phyloP scores from a whole-genome alignment of 805 yeast genomes.

The Candida fluviatilis region DNA sequence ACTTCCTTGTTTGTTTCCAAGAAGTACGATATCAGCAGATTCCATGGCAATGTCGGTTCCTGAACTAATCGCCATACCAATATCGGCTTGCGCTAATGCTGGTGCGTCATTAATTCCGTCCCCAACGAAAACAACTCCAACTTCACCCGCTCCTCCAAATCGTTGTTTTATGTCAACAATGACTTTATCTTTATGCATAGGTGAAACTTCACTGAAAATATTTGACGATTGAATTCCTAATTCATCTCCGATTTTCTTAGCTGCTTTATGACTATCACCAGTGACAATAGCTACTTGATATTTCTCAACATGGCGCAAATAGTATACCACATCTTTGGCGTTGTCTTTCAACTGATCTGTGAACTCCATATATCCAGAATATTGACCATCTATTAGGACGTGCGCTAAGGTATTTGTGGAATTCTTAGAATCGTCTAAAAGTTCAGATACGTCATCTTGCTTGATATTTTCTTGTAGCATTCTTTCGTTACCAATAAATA shows the following conservation, averaged over 20 bases:
- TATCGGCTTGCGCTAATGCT: conserved; percentile 80
- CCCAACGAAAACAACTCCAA: conserved; percentile 80
- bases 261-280: conserved; percentile 73
- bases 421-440: conserved; percentile 12
- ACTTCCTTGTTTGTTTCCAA: conserved; percentile 33
- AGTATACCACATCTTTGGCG: conserved; percentile 55
- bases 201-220: conserved; percentile 73
- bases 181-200: conserved; percentile 69
- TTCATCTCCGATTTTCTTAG: conserved; percentile 57
- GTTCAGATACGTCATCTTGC: conserved; percentile 4
- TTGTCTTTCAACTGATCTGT: conserved; percentile 66
- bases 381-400: conserved; percentile 53
- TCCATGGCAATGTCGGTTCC: conserved; percentile 97
- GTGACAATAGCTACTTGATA: conserved; percentile 79
- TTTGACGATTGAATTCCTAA: conserved; percentile 63
- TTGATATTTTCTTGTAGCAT: conserved; percentile 26
- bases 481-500: conserved; percentile 53
- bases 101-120: conserved; percentile 99
- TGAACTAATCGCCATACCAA: conserved; percentile 87
- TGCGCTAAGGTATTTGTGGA: conserved; percentile 46
- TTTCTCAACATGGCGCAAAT: conserved; percentile 45
- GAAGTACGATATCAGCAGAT: conserved; percentile 87
- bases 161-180: conserved; percentile 53
- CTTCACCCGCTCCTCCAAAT: conserved; percentile 26
- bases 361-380: conserved; percentile 64